Evolutionary conservation across 495 filamentous ascomycete genomes (phyloP).

Genomic region (Chaetomidium leptoderma): DNA sequence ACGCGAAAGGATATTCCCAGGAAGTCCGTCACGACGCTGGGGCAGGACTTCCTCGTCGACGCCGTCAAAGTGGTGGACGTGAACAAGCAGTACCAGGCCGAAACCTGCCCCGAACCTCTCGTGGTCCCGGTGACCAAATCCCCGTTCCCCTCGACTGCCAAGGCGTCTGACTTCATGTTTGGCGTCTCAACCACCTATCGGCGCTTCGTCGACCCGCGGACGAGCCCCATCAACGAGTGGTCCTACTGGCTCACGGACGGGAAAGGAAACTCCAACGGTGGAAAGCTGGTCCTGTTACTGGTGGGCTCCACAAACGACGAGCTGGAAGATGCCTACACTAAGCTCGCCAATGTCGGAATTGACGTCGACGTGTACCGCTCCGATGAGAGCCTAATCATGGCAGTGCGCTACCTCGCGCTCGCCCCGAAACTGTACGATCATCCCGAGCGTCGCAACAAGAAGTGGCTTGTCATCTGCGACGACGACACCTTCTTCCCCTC

Average conservation of each 20-base stretch:
- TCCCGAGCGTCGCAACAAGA: conserved; percentile 47
- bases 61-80: conserved; percentile 43
- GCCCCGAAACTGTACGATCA: conserved; percentile 52
- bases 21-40: conserved; percentile 46
- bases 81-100: conserved; percentile 37
- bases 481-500: conserved; percentile 75
- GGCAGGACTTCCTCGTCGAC: conserved; percentile 42
- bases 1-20: conserved; percentile 40
- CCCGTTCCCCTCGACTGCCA: conserved; percentile 43
- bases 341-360: conserved; percentile 50
- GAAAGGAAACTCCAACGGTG: conserved; percentile 46
- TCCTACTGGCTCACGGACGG: conserved; percentile 49
- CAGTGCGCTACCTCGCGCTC: conserved; percentile 51
- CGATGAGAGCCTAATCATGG: conserved; percentile 57
- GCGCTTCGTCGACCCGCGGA: conserved; percentile 40
- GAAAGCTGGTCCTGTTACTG: conserved; percentile 44
- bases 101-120: conserved; percentile 45
- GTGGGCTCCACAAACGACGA: conserved; percentile 41
- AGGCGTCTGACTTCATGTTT: conserved; percentile 51
- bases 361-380: conserved; percentile 60
- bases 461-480: conserved; percentile 67
- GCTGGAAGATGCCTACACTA: conserved; percentile 37
- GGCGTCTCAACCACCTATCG: conserved; percentile 47
- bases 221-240: conserved; percentile 47
- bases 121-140: conserved; percentile 46